Evolutionary conservation across 2,329 filamentous ascomycete species (phyloP).

Genomic region (Calonectria hawksworthii): DNA sequence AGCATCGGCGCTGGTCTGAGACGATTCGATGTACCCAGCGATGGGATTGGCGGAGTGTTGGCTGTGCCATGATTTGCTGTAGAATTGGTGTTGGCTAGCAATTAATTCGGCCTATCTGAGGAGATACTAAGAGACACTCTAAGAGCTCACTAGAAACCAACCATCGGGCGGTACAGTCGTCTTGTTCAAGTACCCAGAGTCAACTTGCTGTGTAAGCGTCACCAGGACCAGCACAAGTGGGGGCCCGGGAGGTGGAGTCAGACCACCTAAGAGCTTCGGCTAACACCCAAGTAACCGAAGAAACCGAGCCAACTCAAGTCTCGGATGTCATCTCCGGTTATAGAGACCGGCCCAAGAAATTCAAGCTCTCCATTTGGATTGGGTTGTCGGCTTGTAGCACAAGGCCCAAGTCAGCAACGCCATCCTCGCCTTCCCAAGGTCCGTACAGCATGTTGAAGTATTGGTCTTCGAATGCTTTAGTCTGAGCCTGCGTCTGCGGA

Average conservation of each 20-base stretch:
- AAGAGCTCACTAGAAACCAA: background rate
- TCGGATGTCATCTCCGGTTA: conserved; percentile 25
- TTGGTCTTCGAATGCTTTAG: conserved; percentile 51
- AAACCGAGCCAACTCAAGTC: background rate
- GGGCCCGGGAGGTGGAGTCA: conserved; percentile 16
- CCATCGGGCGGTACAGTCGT: background rate
- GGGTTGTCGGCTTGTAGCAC: conserved; percentile 51
- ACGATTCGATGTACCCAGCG: conserved; percentile 22
- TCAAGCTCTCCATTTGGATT: conserved; percentile 47
- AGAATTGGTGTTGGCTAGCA: background rate
- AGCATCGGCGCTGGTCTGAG: conserved; percentile 31
- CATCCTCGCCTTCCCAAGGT: conserved; percentile 54
- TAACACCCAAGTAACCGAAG: conserved; percentile 33
- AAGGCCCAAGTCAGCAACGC: conserved; percentile 50
- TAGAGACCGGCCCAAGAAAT: conserved; percentile 47
- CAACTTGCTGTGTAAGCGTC: background rate
- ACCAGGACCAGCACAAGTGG: background rate
- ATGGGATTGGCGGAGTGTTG: conserved; percentile 15
- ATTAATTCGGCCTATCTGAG: background rate
- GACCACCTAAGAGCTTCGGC: conserved; percentile 9
- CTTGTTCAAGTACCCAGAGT: background rate
- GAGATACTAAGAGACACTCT: background rate
- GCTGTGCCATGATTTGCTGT: conserved; percentile 3
- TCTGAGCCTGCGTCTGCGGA: conserved; percentile 35
- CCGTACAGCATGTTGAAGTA: conserved; percentile 53